Evolutionary conservation across 331 rosid species (phyloP).

Genomic region (Spiraea crenata): DNA sequence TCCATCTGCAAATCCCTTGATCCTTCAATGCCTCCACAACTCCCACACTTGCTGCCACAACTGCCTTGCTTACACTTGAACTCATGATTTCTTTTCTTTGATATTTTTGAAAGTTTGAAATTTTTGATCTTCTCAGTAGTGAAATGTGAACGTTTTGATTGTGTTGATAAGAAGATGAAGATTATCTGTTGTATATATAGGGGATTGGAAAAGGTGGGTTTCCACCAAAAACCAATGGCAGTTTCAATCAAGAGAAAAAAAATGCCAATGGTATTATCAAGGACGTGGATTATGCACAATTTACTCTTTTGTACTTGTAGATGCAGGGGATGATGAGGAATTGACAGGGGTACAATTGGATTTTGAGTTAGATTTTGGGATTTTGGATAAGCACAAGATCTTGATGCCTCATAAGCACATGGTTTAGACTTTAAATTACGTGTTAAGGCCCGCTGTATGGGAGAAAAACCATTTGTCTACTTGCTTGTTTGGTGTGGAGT

Average conservation of each 20-base stretch:
- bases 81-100: slow-evolving; percentile 28
- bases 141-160: neutral
- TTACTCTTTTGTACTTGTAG: neutral
- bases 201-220: neutral
- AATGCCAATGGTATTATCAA: neutral
- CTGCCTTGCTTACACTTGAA: slow-evolving; percentile 27
- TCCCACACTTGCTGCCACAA: slow-evolving; percentile 40
- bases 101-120: too few species aligned
- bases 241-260: neutral
- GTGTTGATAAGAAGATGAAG: neutral
- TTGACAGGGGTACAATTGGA: too few species aligned
- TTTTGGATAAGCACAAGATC: slow-evolving; percentile 26
- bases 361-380: too few species aligned
- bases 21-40: slow-evolving; percentile 31
- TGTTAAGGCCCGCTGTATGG: slow-evolving; percentile 31
- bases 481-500: neutral
- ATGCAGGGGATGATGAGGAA: neutral
- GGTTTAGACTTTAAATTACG: neutral
- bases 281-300: too few species aligned
- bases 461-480: slow-evolving; percentile 27
- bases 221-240: neutral
- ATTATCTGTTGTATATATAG: neutral
- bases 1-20: slow-evolving; percentile 29
- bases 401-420: neutral
- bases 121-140: neutral